phyloP scores from a whole-genome alignment of 352 stramenopile species.

The Phytophthora foliorum region DNA sequence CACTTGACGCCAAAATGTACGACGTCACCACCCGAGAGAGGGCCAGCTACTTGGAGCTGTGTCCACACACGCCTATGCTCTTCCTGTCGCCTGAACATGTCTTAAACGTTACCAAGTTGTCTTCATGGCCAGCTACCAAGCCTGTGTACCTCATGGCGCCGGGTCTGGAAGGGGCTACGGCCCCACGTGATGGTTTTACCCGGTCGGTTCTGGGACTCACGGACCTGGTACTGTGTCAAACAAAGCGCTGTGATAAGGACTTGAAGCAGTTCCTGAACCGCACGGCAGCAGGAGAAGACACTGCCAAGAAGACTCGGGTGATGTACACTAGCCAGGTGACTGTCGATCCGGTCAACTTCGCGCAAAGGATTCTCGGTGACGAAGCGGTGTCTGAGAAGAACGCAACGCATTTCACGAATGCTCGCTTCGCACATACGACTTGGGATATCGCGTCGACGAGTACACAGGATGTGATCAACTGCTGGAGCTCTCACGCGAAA shows the following conservation, averaged over 20 bases:
- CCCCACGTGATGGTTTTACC: constrained; percentile 4
- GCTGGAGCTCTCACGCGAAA: constrained; percentile 48
- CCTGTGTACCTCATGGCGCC: constrained; percentile 55
- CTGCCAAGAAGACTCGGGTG: constrained; percentile 26
- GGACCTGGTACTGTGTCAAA: constrained; percentile 35
- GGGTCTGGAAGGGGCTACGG: constrained; percentile 1
- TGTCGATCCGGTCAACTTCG: constrained; percentile 34
- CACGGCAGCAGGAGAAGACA: neutral
- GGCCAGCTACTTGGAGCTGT: constrained; percentile 58
- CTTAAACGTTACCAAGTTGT: constrained; percentile 18
- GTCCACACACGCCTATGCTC: constrained; percentile 49
- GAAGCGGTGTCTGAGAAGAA: constrained; percentile 19
- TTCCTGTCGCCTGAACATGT: constrained; percentile 49
- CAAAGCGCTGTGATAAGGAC: constrained; percentile 26
- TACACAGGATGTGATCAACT: constrained; percentile 58
- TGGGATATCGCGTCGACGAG: constrained; percentile 43
- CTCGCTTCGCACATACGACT: constrained; percentile 54
- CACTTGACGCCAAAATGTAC: constrained; percentile 25
- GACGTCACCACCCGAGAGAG: constrained; percentile 16
- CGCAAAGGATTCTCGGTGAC: constrained; percentile 13
- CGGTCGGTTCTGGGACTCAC: constrained; percentile 20
- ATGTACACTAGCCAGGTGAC: constrained; percentile 55
- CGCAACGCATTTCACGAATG: constrained; percentile 37
- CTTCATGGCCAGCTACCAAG: constrained; percentile 48
- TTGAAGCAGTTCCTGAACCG: constrained; percentile 24